Evolutionary conservation across 2,329 filamentous ascomycete genomes (phyloP).

Genomic region (Bipolaris bicolor): DNA sequence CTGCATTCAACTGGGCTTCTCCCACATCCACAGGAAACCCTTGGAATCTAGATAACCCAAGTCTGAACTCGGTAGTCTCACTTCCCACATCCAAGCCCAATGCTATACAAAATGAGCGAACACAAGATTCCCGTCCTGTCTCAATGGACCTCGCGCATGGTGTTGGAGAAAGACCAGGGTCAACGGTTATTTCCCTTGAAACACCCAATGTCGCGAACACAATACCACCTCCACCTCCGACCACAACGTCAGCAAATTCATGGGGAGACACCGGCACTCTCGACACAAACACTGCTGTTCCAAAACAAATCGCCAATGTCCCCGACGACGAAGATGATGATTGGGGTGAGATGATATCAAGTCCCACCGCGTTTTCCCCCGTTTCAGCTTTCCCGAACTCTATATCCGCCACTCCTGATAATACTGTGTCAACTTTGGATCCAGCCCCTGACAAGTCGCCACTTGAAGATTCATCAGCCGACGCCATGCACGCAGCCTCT

Average conservation of each 20-base stretch:
- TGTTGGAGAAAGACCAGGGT: conserved; percentile 21
- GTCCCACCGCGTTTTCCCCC: conserved; percentile 35
- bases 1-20: conserved; percentile 47
- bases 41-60: conserved; percentile 27
- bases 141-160: conserved; percentile 13
- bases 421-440: conserved; percentile 17
- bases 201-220: conserved; percentile 22
- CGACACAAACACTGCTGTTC: conserved; percentile 18
- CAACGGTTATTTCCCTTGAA: conserved; percentile 23
- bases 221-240: conserved; percentile 17
- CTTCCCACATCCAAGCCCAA: conserved; percentile 26
- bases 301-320: conserved; percentile 1
- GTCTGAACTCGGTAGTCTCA: conserved; percentile 22
- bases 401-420: conserved; percentile 14
- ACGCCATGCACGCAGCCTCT: conserved; percentile 34
- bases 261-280: conserved; percentile 24
- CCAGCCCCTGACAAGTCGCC: conserved; percentile 20
- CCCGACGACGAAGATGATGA: conserved; percentile 41
- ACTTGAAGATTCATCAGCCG: conserved; percentile 17
- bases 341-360: conserved; percentile 51
- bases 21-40: conserved; percentile 27
- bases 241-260: conserved; percentile 18
- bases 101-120: conserved; percentile 22
- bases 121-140: conserved; percentile 26
- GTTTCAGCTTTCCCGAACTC: conserved; percentile 20